These are phyloP conservation scores for Gossypium arboreum DNA, from an alignment of 345 rosid genomes.

Conservation along the genomic window DNA sequence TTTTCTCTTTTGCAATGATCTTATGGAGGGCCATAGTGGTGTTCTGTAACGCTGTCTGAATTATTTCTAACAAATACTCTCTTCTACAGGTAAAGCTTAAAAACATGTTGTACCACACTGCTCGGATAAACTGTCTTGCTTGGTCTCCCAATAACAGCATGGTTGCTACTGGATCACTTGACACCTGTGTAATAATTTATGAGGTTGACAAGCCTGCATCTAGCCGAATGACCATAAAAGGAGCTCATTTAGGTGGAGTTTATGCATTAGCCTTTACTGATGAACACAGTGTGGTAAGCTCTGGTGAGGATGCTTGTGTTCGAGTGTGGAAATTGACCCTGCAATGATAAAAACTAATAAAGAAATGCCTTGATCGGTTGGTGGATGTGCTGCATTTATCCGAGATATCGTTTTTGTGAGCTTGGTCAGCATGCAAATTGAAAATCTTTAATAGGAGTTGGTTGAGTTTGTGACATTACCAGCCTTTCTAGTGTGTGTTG, in stretches of 20 bases:
- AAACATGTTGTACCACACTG: conserved; percentile 70
- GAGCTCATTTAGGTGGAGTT: conserved; percentile 75
- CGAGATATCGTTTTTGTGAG: background rate
- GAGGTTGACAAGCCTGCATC: conserved; percentile 69
- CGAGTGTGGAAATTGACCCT: conserved; percentile 48
- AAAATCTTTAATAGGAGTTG: background rate
- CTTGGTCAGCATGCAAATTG: background rate
- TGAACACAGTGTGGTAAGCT: conserved; percentile 46
- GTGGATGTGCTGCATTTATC: background rate
- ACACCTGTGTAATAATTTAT: conserved; percentile 63
- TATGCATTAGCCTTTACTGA: conserved; percentile 58
- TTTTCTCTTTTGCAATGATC: background rate
- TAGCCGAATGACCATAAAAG: conserved; percentile 50
- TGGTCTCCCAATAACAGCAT: conserved; percentile 70
- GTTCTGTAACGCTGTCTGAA: background rate
- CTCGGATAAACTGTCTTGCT: conserved; percentile 67
- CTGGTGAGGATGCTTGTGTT: conserved; percentile 74
- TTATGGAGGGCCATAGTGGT: background rate
- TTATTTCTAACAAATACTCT: background rate
- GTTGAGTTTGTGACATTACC: conserved; percentile 6
- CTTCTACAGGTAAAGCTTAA: conserved; percentile 60
- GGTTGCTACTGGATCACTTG: conserved; percentile 73
- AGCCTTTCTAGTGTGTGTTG: background rate
- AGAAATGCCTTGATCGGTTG: background rate
- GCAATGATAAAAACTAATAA: conserved; percentile 4